These are phyloP conservation scores for Vitis riparia DNA, from an alignment of 164 flowering plant species.

Conservation along the genomic window DNA sequence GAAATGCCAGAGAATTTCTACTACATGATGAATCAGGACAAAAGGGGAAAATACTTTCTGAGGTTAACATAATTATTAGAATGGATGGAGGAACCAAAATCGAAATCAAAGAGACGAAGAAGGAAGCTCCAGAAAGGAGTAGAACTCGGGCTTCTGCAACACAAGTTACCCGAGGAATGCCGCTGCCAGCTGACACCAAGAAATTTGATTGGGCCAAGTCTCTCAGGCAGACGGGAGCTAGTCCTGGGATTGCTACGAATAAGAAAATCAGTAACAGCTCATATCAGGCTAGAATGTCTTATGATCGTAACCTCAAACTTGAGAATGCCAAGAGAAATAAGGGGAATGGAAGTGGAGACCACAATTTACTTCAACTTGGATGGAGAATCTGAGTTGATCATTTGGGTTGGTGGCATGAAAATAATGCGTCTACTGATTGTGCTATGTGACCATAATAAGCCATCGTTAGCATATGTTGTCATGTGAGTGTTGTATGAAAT, in stretches of 20 bases:
- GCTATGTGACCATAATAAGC: no score
- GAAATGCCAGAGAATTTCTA: slow-evolving; percentile 11
- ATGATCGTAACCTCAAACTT: background rate
- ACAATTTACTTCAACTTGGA: slow-evolving; percentile 19
- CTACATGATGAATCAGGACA: background rate
- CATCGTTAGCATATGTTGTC: no score
- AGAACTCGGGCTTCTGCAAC: slow-evolving; percentile 5
- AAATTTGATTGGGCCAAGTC: slow-evolving; percentile 56
- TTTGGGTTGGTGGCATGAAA: background rate
- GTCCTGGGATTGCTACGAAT: background rate
- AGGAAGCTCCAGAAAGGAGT: slow-evolving; percentile 9
- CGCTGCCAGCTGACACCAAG: background rate
- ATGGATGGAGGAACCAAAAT: slow-evolving; percentile 59
- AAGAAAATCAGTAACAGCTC: slow-evolving; percentile 1
- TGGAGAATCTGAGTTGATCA: slow-evolving; percentile 20
- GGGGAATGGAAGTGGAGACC: background rate
- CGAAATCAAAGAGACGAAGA: slow-evolving; percentile 55
- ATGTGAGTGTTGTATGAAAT: no score
- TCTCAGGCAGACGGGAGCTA: slow-evolving; percentile 27
- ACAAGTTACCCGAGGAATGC: slow-evolving; percentile 6
- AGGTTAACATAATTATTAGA: slow-evolving; percentile 49
- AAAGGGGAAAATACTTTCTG: slow-evolving; percentile 25
- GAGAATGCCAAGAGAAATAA: slow-evolving; percentile 5
- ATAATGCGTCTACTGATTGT: background rate
- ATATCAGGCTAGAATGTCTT: background rate